Conservation (phyloP, 2,329 filamentous ascomycete genomes). For the Leptosphaerulina australis region DNA sequence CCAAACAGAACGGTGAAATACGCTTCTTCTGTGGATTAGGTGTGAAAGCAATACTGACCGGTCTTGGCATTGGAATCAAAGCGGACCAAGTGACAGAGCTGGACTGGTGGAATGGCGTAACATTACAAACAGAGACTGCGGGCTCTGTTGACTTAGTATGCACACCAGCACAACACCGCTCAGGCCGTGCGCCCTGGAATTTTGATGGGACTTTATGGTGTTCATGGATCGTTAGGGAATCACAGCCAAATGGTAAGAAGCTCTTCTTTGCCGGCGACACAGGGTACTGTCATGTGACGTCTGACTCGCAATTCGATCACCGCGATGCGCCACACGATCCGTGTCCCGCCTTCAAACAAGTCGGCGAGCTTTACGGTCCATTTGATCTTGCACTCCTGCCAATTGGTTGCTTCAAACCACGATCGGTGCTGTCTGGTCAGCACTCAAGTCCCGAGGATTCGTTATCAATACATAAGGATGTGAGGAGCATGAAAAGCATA, state of each 20-base stretch:
- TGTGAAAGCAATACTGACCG: constrained; percentile 46
- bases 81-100: constrained; percentile 53
- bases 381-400: constrained; percentile 59
- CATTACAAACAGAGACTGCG: constrained; percentile 40
- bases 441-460: constrained; percentile 58
- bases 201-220: constrained; percentile 56
- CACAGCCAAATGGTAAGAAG: constrained; percentile 35
- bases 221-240: constrained; percentile 52
- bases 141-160: constrained; percentile 53
- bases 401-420: constrained; percentile 56
- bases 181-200: constrained; percentile 51
- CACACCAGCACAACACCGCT: constrained; percentile 57
- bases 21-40: constrained; percentile 54
- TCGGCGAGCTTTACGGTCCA: constrained; percentile 55
- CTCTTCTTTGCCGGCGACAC: constrained; percentile 59
- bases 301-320: constrained; percentile 38
- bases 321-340: constrained; percentile 46
- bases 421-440: constrained; percentile 52
- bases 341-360: constrained; percentile 57
- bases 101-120: constrained; percentile 59
- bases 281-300: constrained; percentile 51
- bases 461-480: constrained; percentile 55
- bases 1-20: constrained; percentile 44
- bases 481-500: constrained; percentile 55
- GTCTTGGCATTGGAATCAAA: constrained; percentile 47